A percentile compares a stretch with the other conserved stretches of the same genome.
These are phyloP conservation scores for Astrothelium subdiscretum DNA, from an alignment of 495 filamentous ascomycete species.

Conservation along the genomic window DNA sequence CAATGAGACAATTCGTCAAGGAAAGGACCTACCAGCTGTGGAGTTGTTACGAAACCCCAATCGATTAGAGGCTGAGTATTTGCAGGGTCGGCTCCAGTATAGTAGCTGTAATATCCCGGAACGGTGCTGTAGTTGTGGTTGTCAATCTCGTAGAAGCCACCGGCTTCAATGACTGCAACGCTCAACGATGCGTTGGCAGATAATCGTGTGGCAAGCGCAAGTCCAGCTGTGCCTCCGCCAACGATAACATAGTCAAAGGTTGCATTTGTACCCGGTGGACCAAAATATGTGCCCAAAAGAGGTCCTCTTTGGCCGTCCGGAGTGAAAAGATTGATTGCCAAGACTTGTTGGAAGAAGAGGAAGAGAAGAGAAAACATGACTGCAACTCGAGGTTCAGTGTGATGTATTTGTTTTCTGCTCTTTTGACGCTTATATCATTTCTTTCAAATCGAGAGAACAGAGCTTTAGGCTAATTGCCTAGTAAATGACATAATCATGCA, in stretches of 20 bases:
- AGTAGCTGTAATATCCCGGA: slow-evolving; percentile 9
- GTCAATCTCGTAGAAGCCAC: slow-evolving; percentile 12
- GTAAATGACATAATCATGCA: no score
- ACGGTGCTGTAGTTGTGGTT: slow-evolving; percentile 8
- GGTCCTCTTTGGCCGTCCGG: background rate
- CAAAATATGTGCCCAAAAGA: slow-evolving; percentile 14
- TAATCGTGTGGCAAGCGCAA: slow-evolving; percentile 2
- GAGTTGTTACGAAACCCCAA: slow-evolving; percentile 15
- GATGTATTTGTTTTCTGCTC: background rate
- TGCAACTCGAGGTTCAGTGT: background rate
- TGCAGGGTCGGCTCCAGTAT: slow-evolving; percentile 1
- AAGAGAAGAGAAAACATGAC: background rate
- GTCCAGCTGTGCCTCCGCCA: slow-evolving; percentile 15
- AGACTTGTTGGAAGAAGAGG: background rate
- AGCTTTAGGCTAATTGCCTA: no score
- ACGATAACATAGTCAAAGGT: slow-evolving; percentile 18
- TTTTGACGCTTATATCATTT: background rate
- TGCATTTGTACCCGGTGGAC: slow-evolving; percentile 6
- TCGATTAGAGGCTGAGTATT: slow-evolving; percentile 17
- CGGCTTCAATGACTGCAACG: slow-evolving; percentile 14
- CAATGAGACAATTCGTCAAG: background rate
- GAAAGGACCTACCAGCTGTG: slow-evolving; percentile 7
- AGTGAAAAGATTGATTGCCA: background rate
- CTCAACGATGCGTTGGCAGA: background rate
- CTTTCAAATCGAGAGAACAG: background rate